Base-by-base conservation (phyloP, 306 rosid genomes). In the Cicer chorassanicum region DNA sequence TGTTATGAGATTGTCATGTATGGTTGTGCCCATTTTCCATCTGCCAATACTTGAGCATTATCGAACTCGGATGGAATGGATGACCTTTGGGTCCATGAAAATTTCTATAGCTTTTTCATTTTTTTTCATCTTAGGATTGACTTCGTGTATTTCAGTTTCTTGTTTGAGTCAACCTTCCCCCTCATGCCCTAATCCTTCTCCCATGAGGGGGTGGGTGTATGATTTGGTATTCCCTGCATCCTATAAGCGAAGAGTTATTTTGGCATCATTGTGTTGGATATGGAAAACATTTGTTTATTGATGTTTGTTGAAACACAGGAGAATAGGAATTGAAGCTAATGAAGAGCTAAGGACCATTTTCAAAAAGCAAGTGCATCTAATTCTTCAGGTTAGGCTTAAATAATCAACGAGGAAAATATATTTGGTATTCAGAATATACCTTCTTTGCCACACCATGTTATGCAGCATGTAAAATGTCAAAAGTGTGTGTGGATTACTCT, bases 251-350 rank as follows among this genome's bases (percentile, higher is more conserved):
- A 66, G 24, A 36, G 16, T 53, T 67, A 67, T 71, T 43, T 72
- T 73, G 36, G 78, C 60, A 51, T 67, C 62, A 15, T 29, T 48
- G 1, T 59, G 44, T 48, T 53, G 46, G 48, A 29, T 39, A 2
- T 19, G 39, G 65, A 62, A 57, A 71, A 59, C 38, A 18, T 68
- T 44, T 40, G 55, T 45, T 55, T 68, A 14, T 62, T 41, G 45
- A 38, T 39, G 39, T 65, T 84, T 70, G 57, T 59, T 65, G 65
- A 44, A 44, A 62, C 21, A 76, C 91, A 94, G 99, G 93, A 90
- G 95, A 83, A 94, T 94, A 51, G 99, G 99, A 77, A 83, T 87
- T 40, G 99, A 92, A 82, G 99, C 97, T 43, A 92, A 94, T 74
- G 99, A 90, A 78, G 99, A 94, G 84, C 93, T 94, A 45, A 86